Evolutionary conservation across 2,329 filamentous ascomycete genomes (phyloP).

Genomic region (Fonsecaea erecta): DNA sequence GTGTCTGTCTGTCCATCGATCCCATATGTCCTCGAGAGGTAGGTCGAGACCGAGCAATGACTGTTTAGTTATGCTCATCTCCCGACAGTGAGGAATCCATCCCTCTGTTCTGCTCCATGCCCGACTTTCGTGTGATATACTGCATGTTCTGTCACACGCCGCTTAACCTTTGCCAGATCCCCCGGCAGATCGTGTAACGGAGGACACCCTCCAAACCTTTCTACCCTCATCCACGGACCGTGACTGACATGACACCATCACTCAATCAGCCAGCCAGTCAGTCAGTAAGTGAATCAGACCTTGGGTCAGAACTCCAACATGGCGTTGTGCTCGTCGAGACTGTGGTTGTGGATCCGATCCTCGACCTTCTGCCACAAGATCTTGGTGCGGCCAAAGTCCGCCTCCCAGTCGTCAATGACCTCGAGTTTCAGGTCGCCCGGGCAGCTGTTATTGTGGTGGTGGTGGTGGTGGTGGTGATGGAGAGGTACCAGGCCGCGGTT

Average conservation of each 20-base stretch:
- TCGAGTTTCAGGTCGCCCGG: neutral
- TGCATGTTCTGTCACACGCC: no score
- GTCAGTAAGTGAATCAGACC: neutral
- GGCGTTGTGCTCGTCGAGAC: neutral
- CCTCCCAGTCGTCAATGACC: neutral
- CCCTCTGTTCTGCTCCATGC: neutral
- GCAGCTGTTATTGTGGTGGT: neutral
- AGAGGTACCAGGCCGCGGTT: neutral
- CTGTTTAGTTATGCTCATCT: neutral
- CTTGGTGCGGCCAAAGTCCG: neutral
- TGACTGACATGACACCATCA: neutral
- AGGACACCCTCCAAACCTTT: no score
- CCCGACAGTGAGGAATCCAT: neutral
- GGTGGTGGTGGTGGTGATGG: no score
- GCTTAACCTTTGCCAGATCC: no score
- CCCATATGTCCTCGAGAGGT: neutral
- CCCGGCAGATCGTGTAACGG: no score
- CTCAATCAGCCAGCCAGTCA: no score
- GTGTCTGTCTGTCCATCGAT: neutral
- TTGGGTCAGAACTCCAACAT: neutral
- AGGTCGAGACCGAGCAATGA: neutral
- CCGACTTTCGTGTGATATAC: no score
- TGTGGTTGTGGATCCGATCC: neutral
- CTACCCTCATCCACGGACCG: no score
- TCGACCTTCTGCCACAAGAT: conserved; percentile 4